Evolutionary conservation across 768 basidiomycete species (phyloP), one percentile per base, ranked within the genome.

Genomic region (Auriscalpium microsporum): DNA sequence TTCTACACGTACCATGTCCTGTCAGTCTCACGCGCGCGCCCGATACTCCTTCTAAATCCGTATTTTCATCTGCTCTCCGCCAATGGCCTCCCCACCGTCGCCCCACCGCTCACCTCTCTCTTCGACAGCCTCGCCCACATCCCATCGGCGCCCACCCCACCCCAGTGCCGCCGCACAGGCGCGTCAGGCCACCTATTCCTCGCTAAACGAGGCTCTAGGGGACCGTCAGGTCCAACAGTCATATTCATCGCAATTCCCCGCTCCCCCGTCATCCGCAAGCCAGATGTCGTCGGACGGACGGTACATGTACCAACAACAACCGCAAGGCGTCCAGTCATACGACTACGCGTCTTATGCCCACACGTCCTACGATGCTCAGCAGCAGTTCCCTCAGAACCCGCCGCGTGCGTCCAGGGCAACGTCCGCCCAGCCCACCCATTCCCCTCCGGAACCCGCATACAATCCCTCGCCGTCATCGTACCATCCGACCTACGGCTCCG

Each of bases 241-340:
- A 16, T 63, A 62, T 45, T 44, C 59, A 7, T 60, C 56, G 16
- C 61, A 62, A 35, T 51, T 42, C 33, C 54, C 40, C 9, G 45
- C 58, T 0, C 53, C 58, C n/a, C 50, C 56, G 34, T 21, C 56
- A 19, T 45, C 53, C 10, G 34, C 59, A 9, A 50, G 58, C 40
- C 60, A 63, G 60, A 78, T 77, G 78, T 73, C 79, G 38, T 70
- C 79, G 45, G 78, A 80, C 68, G 72, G 75, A 52, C 73, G 78
- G 56, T 81, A 82, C 63, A 71, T 81, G 67, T 84, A 85, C 65
- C 74, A 75, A 52, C 69, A 75, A 56, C 71, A 76, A 52, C 75
- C 72, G 17, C 72, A 72, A 36, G 65, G 70, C 38, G 72, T 72
- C 54, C 62, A 69, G 35, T 68, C 72, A 56, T 84, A 86, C 65